Evolutionary conservation across 2,329 filamentous ascomycete species (phyloP), one percentile per base, ranked within the genome.

Genomic region (Pseudocercospora macadamiae): DNA sequence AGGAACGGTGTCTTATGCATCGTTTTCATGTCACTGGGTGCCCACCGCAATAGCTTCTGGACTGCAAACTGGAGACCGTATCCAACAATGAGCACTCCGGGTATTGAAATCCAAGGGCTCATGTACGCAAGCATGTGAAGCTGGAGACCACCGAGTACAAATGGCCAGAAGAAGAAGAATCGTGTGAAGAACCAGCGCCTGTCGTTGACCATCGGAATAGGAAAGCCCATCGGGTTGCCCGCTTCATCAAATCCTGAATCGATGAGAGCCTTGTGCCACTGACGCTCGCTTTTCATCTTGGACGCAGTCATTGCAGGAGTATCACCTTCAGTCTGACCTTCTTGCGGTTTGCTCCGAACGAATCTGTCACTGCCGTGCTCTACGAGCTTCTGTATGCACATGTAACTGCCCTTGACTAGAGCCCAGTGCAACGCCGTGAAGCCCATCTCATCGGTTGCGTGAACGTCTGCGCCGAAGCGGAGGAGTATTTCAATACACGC

Each of bases 361-460:
- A 96, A 97, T 45, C 95, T 86, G 76, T 99, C 95, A 23, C 93
- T 88, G 47, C 95, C 96, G 74, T 97, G 97, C 78, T 99, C 95
- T 66, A 99, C 84, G 44, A 99, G 81, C 76, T 97, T 97, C 72
- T 96, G 87, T 63, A 99, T 89, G 73, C 93, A 97, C 9, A 87
- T 87, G 61, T 90, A 85, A 49, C 89, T 95, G 10, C 96, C 95
- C 76, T 96, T 96, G 32, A 99, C 95, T 47, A 99, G 80, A 0
- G 92, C 93, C 95, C 95, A 99, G 73, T 99, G 95, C 66, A 99
- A 79, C 3, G 95, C 92, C 0, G 93, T 96, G 74, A 97, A 95
- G 25, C 93, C 93, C 67, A 93, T 89, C 72, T 97, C 92, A 70
- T 99, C 95, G 26, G 84, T 86, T 30, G 91, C 89, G 75, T 96